Conservation (phyloP, 148 eudicot species). For the Nepenthes gracilis region DNA sequence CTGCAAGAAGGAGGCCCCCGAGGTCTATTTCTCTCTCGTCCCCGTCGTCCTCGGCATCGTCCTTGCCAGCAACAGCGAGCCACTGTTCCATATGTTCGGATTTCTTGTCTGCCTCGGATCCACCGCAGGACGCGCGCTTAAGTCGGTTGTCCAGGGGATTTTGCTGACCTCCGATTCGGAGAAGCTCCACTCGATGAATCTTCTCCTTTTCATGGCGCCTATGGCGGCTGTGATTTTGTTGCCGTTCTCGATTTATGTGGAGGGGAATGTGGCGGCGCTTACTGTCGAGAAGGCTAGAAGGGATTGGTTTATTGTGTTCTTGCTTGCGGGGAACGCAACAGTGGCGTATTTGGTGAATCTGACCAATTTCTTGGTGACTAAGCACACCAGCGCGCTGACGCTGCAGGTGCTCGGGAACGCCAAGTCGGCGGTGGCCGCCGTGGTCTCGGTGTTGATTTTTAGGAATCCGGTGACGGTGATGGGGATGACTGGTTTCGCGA, state of each 20-base stretch:
- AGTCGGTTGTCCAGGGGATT: constrained; percentile 70
- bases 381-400: constrained; percentile 80
- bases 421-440: constrained; percentile 83
- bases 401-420: constrained; percentile 86
- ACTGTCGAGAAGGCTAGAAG: constrained; percentile 47
- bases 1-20: constrained; percentile 45
- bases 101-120: constrained; percentile 66
- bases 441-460: constrained; percentile 79
- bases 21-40: constrained; percentile 43
- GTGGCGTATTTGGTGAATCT: constrained; percentile 77
- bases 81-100: constrained; percentile 58
- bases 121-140: constrained; percentile 74
- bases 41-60: constrained; percentile 87
- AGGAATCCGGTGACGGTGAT: constrained; percentile 87
- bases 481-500: constrained; percentile 76
- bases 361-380: constrained; percentile 80
- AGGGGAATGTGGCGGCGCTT: constrained; percentile 53
- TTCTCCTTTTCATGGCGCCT: constrained; percentile 79
- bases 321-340: constrained; percentile 61
- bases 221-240: constrained; percentile 69
- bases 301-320: constrained; percentile 53
- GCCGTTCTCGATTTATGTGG: constrained; percentile 59
- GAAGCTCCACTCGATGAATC: constrained; percentile 73
- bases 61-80: constrained; percentile 68
- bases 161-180: constrained; percentile 55